phyloP scores from a whole-genome alignment of 2,329 filamentous ascomycete genomes.

The Fusarium sp. region DNA sequence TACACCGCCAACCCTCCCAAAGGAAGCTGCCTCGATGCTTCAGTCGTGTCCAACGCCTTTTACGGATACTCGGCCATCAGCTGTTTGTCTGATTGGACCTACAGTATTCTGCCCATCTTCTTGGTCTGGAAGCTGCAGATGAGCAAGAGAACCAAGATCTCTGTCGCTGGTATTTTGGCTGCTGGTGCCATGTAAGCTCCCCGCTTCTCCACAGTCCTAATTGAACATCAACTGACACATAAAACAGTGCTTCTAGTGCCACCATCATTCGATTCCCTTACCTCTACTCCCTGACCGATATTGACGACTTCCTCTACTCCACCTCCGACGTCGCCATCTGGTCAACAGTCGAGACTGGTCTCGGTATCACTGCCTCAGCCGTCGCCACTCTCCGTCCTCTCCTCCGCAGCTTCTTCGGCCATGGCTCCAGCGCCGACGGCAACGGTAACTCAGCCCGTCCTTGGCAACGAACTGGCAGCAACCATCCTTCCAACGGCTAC shows the following conservation, averaged over 20 bases:
- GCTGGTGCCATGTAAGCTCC: constrained; percentile 26
- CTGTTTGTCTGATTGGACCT: constrained; percentile 56
- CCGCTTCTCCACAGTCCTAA: fast-evolving
- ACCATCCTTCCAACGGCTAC: constrained; percentile 33
- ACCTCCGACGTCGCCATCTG: constrained; percentile 60
- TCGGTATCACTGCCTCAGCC: constrained; percentile 57
- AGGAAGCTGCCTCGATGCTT: constrained; percentile 6
- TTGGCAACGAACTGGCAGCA: constrained; percentile 40
- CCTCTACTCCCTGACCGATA: constrained; percentile 53
- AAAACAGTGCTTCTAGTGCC: constrained; percentile 51
- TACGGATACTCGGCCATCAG: constrained; percentile 55
- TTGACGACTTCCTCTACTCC: constrained; percentile 58
- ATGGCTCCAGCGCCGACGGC: constrained; percentile 19
- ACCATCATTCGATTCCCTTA: constrained; percentile 60
- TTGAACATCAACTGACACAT: neutral
- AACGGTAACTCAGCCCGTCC: constrained; percentile 36
- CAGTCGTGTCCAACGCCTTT: constrained; percentile 5
- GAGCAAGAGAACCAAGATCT: constrained; percentile 54
- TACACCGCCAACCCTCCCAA: constrained; percentile 34
- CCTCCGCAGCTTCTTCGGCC: constrained; percentile 12
- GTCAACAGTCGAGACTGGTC: constrained; percentile 60
- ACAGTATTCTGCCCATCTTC: constrained; percentile 56
- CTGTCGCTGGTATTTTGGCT: constrained; percentile 48
- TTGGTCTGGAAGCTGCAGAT: constrained; percentile 58
- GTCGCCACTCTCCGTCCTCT: constrained; percentile 53